phyloP scores from a whole-genome alignment of 1,139 yeast genomes.

The Pichia sp. region DNA sequence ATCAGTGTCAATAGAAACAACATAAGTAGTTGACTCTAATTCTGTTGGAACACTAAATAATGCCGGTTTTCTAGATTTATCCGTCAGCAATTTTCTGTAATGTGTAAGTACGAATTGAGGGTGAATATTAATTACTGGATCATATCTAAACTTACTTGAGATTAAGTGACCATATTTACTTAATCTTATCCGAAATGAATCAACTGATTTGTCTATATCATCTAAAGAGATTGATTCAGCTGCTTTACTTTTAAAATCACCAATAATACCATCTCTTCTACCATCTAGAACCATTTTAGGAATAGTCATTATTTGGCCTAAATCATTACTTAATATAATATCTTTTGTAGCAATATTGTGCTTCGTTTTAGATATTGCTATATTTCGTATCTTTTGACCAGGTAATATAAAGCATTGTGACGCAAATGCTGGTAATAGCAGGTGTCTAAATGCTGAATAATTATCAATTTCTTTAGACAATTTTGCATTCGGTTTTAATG shows the following conservation, averaged over 20 bases:
- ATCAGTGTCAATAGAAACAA: constrained; percentile 56
- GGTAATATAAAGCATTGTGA: constrained; percentile 59
- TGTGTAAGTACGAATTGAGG: constrained; percentile 23
- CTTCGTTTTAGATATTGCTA: constrained; percentile 57
- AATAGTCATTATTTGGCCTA: constrained; percentile 60
- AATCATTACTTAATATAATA: constrained; percentile 49
- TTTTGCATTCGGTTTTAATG: constrained; percentile 43
- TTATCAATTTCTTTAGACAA: constrained; percentile 20
- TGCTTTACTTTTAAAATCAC: constrained; percentile 11
- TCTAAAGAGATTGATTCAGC: not conserved
- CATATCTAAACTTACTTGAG: constrained; percentile 35
- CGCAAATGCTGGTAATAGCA: constrained; percentile 36
- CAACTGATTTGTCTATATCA: not conserved
- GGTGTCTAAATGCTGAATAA: constrained; percentile 22
- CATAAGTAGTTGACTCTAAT: constrained; percentile 73
- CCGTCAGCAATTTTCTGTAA: constrained; percentile 6
- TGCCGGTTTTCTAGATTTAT: not conserved
- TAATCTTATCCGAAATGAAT: not conserved
- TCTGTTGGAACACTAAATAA: constrained; percentile 54
- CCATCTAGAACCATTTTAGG: constrained; percentile 64
- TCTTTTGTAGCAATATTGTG: constrained; percentile 73
- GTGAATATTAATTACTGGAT: constrained; percentile 47
- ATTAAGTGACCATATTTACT: constrained; percentile 4
- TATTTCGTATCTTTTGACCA: constrained; percentile 38
- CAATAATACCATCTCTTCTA: constrained; percentile 36